Evolutionary conservation across 192 early-diverging fungal genomes (phyloP), one percentile per base, ranked within the genome.

Genomic region (Allomyces macrogynus): DNA sequence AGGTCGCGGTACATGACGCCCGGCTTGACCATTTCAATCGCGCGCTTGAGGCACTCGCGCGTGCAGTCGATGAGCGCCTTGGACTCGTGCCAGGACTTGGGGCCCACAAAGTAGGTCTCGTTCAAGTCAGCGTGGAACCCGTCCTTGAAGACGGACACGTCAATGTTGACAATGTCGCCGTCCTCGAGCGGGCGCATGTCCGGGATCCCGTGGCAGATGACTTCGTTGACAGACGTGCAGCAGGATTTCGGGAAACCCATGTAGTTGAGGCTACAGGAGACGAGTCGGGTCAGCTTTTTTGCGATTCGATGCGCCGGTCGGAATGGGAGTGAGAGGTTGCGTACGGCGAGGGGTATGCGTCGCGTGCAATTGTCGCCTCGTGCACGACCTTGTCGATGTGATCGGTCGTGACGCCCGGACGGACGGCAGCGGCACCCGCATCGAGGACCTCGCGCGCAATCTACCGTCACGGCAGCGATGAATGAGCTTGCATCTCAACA

Each of bases 181-280:
- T 99, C 92, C 71, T 86, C 77, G 14, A 99, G 76, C 54, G 83
- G 81, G 68, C 94, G 92, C 67, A 84, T 81, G 78, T 99, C 96
- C 18, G 96, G 96, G 64, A 99, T 92, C 62, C 92, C 93, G 69
- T 99, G 96, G 73, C 96, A 99, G 66, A 99, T 91, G 24, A 95
- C 93, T 74, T 90, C 87, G 72, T 90, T 90, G 60, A 90, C 81
- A 25, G 81, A 84, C 66, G 87, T 93, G 78, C 96, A 99, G 72
- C 86, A 83, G 44, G 92, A 94, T 75, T 97, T 97, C 18, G 93
- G 93, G 74, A 95, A 99, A 43, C 82, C 72, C 73, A 89, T 87
- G 79, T 99, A 99, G 78, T 97, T 97, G 49, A 99, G 78, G 32
- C 32, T 40, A 40, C 4, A 7, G 32, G 32, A 40, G 32, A 8